A percentile compares a stretch with the other conserved stretches of the same genome.
Evolutionary conservation across 305 asterid species (phyloP).

Genomic region (Caryopteris hybrid): DNA sequence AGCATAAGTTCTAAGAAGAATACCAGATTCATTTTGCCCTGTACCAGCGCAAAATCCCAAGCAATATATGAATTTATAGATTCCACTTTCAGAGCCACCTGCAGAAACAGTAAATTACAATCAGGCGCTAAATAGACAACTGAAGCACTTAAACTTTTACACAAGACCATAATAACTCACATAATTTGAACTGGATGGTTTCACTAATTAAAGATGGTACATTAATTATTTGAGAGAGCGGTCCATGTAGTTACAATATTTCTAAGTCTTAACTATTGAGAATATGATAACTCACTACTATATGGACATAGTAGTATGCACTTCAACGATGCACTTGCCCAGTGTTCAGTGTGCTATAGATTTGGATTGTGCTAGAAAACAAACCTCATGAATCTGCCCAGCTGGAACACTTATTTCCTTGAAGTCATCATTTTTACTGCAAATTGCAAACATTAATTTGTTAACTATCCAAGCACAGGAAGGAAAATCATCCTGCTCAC

Average conservation of each 20-base stretch:
- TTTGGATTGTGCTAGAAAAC: constrained; percentile 18
- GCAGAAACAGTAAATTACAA: constrained; percentile 19
- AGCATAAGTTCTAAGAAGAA: constrained; percentile 25
- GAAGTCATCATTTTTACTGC: constrained; percentile 69
- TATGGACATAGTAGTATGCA: neutral
- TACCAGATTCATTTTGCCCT: constrained; percentile 89
- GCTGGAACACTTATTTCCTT: constrained; percentile 80
- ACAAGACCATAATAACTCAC: neutral
- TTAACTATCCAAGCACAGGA: constrained; percentile 7
- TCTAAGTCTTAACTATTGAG: neutral
- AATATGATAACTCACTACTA: neutral
- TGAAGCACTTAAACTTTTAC: neutral
- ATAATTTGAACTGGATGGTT: neutral
- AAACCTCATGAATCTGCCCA: constrained; percentile 82
- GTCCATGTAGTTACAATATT: neutral
- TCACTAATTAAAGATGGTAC: neutral
- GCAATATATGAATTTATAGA: constrained; percentile 88
- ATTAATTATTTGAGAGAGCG: neutral
- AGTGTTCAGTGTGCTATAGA: neutral
- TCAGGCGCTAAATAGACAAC: constrained; percentile 14
- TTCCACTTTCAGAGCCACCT: constrained; percentile 76
- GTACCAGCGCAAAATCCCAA: constrained; percentile 94
- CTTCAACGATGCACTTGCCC: neutral
- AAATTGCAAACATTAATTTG: neutral
- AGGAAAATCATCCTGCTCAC: constrained; percentile 3